phyloP scores from a whole-genome alignment of 352 stramenopile species.

The Aphanomyces astaci region DNA sequence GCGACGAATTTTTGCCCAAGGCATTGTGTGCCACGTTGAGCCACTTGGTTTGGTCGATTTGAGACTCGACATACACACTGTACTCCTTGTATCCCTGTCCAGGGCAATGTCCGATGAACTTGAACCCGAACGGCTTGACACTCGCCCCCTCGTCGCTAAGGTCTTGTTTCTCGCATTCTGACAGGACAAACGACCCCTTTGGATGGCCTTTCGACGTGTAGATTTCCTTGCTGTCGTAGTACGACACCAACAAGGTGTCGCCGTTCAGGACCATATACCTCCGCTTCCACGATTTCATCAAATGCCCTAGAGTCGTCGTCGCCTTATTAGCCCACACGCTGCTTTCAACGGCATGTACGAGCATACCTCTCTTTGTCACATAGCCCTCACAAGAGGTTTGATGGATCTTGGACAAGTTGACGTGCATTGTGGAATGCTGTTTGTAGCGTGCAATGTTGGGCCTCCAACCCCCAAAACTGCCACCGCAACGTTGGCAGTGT shows the following conservation, averaged over 20 bases:
- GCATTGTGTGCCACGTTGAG: conserved; percentile 71
- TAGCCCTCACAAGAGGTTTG: conserved; percentile 78
- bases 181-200: conserved; percentile 72
- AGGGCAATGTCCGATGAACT: conserved; percentile 72
- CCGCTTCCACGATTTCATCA: conserved; percentile 77
- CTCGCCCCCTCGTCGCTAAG: conserved; percentile 59
- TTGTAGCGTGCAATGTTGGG: background rate
- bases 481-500: background rate
- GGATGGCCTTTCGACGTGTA: conserved; percentile 28
- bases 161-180: conserved; percentile 69
- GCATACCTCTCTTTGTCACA: conserved; percentile 73
- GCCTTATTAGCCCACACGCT: background rate
- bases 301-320: too few species aligned
- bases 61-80: conserved; percentile 64
- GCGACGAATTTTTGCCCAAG: conserved; percentile 25
- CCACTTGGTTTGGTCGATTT: conserved; percentile 63
- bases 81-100: conserved; percentile 72
- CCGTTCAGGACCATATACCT: conserved; percentile 72
- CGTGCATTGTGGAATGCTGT: conserved; percentile 50
- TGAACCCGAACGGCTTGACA: conserved; percentile 77
- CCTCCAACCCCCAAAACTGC: too few species aligned
- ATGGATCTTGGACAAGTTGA: conserved; percentile 32
- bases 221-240: conserved; percentile 66
- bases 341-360: too few species aligned
- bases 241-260: conserved; percentile 53